Conservation (phyloP, 228 moss, liverwort and hornwort species). For the Sphagnum fallax region DNA sequence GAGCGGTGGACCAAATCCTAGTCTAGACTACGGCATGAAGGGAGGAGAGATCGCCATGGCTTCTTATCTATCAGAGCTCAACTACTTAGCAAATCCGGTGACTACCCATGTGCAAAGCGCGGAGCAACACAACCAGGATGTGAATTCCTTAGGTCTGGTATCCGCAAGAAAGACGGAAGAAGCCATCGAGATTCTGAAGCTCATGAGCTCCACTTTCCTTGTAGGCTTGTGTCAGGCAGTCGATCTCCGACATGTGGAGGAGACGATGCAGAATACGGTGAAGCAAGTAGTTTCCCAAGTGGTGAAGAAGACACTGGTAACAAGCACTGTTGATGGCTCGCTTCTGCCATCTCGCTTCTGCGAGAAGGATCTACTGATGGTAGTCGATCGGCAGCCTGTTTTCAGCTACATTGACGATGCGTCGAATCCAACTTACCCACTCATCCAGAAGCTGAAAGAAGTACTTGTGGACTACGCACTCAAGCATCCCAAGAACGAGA, state of each 20-base stretch:
- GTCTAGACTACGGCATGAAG: constrained; percentile 34
- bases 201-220: constrained; percentile 41
- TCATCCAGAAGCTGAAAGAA: constrained; percentile 37
- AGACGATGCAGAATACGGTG: constrained; percentile 6
- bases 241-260: constrained; percentile 36
- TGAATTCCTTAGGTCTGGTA: constrained; percentile 14
- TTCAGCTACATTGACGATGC: constrained; percentile 44
- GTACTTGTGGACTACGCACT: constrained; percentile 42
- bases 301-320: constrained; percentile 27
- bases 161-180: constrained; percentile 18
- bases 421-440: constrained; percentile 21
- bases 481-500: constrained; percentile 19
- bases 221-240: constrained; percentile 48
- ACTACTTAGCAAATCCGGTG: constrained; percentile 38
- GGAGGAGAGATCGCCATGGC: constrained; percentile 31
- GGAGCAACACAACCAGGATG: no score
- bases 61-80: constrained; percentile 34
- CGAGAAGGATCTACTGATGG: constrained; percentile 32
- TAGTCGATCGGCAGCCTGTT: constrained; percentile 30
- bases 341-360: constrained; percentile 28
- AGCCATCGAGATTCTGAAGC: constrained; percentile 17
- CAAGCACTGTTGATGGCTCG: constrained; percentile 13
- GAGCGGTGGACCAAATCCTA: constrained; percentile 22
- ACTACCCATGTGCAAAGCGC: constrained; percentile 22
- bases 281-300: constrained; percentile 28